Base-by-base conservation (phyloP, 805 yeast species). In the Lachancea cidri region DNA sequence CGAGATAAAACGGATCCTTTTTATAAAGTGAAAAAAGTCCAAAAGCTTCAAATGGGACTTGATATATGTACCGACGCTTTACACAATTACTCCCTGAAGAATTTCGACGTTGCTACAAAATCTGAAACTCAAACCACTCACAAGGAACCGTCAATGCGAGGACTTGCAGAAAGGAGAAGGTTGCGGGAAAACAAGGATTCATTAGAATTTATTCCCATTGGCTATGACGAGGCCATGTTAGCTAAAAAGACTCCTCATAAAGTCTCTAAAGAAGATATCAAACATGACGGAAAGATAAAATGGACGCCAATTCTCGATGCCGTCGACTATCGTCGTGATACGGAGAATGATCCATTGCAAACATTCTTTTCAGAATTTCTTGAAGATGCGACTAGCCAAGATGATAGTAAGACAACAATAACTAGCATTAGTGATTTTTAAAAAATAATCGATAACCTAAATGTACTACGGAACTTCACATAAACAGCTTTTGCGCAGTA, bases 151-250 rank as follows among this genome's bases (percentile, higher is more conserved):
- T n/a, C n/a, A n/a, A n/a, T n/a, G n/a, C n/a, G n/a, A n/a, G n/a
- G n/a, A n/a, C n/a, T n/a, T n/a, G n/a, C n/a, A n/a, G n/a, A n/a
- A n/a, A 22, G 27, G 27, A 22, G 27, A 22, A 22, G 27, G 27
- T 19, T 44, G 13, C 38, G 37, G 25, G 38, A 38, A 25, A 39
- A 37, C 19, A 43, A 35, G 17, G 35, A 32, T 8, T 25, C 37
- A 4, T 31, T 49, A 34, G 54, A 50, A 35, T 50, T 50, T 24
- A 46, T 48, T 29, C 57, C 57, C 4, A 52, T 52, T 37, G 57
- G 57, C 2, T 49, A 45, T 31, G 49, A 49, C 40, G 54, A 47
- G 17, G 35, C 20, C 13, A 42, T 42, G 46, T 39, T 47, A 4
- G 18, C 33, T 7, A 36, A 30, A 25, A 33, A 17, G 17, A 35